Evolutionary conservation across 2,329 filamentous ascomycete genomes (phyloP).

Genomic region (Aspergillus niger): DNA sequence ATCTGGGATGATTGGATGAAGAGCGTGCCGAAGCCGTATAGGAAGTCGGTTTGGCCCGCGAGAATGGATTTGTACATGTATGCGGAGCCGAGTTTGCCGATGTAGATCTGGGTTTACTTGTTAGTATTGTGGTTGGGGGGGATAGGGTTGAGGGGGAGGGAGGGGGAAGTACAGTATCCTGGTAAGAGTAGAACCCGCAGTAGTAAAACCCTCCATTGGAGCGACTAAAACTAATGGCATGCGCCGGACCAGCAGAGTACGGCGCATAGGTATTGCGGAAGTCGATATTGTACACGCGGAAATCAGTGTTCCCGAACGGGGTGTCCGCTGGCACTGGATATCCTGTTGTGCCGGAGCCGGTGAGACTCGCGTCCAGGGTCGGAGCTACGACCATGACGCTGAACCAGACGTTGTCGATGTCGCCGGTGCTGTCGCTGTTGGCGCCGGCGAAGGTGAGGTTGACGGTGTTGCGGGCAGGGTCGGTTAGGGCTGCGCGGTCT

Average conservation of each 20-base stretch:
- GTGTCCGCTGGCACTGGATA: constrained; percentile 62
- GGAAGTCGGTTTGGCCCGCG: constrained; percentile 68
- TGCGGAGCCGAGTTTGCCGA: constrained; percentile 67
- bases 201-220: constrained; percentile 70
- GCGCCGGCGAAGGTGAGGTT: constrained; percentile 62
- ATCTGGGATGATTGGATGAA: constrained; percentile 60
- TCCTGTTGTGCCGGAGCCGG: constrained; percentile 63
- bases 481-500: constrained; percentile 39
- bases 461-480: constrained; percentile 53
- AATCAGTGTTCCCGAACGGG: constrained; percentile 64
- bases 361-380: constrained; percentile 63
- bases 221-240: constrained; percentile 62
- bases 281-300: constrained; percentile 68
- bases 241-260: constrained; percentile 57
- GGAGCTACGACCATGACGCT: constrained; percentile 64
- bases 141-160: background rate
- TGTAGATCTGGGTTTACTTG: constrained; percentile 49
- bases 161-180: constrained; percentile 57
- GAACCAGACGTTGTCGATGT: constrained; percentile 63
- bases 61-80: constrained; percentile 65
- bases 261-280: constrained; percentile 63
- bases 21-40: constrained; percentile 68
- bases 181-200: constrained; percentile 67
- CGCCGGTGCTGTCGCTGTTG: constrained; percentile 47
- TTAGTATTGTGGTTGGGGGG: background rate